Conservation (phyloP, 768 basidiomycete species). For the Serendipita vermifera region DNA sequence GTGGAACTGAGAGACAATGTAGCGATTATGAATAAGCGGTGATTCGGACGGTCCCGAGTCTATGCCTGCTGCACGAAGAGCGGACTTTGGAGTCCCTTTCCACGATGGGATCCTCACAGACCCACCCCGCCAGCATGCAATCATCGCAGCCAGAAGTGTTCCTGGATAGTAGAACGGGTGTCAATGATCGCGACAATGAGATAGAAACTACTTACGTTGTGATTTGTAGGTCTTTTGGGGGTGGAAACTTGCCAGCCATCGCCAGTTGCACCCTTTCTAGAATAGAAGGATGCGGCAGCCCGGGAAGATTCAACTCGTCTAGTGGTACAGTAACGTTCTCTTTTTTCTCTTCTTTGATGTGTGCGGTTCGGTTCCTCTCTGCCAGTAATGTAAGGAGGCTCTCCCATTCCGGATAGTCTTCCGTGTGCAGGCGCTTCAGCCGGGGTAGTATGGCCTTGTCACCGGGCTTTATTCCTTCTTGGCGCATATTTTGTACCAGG, state of each 20-base stretch:
- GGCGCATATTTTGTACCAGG: neutral
- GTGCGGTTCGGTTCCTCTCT: neutral
- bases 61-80: neutral
- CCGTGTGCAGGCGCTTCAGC: neutral
- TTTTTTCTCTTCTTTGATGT: neutral
- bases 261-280: neutral
- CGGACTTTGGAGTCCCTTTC: neutral
- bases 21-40: constrained; percentile 1
- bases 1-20: too few species aligned
- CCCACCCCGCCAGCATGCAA: constrained; percentile 1
- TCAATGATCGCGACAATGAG: too few species aligned
- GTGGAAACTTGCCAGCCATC: neutral
- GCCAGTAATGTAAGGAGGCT: neutral
- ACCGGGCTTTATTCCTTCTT: too few species aligned
- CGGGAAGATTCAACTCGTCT: neutral
- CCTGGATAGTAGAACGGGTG: too few species aligned
- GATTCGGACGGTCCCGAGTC: neutral
- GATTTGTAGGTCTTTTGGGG: too few species aligned
- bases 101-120: neutral
- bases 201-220: too few species aligned
- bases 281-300: neutral
- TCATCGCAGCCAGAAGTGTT: neutral
- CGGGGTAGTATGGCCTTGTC: neutral
- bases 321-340: neutral
- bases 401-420: neutral